A percentile compares a stretch with the other conserved stretches of the same genome.
phyloP scores from a whole-genome alignment of 2,329 filamentous ascomycete genomes.

The Talaromyces marneffei region DNA sequence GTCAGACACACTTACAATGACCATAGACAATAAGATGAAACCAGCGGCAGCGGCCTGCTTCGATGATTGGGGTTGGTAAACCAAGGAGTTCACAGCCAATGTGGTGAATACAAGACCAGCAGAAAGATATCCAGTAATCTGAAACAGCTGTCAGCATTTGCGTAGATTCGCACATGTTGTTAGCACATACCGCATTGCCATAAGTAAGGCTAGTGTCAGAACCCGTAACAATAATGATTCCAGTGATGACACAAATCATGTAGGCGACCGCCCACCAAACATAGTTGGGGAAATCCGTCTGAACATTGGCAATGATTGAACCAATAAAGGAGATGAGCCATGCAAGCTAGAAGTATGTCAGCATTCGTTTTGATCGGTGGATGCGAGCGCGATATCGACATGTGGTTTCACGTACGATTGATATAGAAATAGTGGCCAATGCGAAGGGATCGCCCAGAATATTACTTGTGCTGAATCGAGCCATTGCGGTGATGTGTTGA shows the following conservation, averaged over 20 bases:
- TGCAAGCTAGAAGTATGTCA: constrained; percentile 61
- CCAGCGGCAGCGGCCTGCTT: constrained; percentile 85
- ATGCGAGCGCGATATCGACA: background rate
- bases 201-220: constrained; percentile 82
- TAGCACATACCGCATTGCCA: constrained; percentile 66
- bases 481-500: constrained; percentile 30
- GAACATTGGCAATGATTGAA: constrained; percentile 66
- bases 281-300: constrained; percentile 67
- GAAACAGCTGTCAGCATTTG: background rate
- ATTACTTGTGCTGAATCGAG: constrained; percentile 70
- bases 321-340: constrained; percentile 91
- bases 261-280: constrained; percentile 89
- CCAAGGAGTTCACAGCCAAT: constrained; percentile 76
- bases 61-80: constrained; percentile 65
- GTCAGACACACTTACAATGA: constrained; percentile 61
- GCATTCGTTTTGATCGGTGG: constrained; percentile 2
- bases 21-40: constrained; percentile 89
- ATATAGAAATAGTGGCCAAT: constrained; percentile 86
- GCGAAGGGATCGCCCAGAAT: constrained; percentile 96
- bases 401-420: constrained; percentile 66
- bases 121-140: constrained; percentile 78
- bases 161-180: background rate
- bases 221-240: constrained; percentile 74
- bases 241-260: constrained; percentile 74
- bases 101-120: constrained; percentile 80